Conservation (phyloP, 148 eudicot species). For the Chenopodium quinoa region DNA sequence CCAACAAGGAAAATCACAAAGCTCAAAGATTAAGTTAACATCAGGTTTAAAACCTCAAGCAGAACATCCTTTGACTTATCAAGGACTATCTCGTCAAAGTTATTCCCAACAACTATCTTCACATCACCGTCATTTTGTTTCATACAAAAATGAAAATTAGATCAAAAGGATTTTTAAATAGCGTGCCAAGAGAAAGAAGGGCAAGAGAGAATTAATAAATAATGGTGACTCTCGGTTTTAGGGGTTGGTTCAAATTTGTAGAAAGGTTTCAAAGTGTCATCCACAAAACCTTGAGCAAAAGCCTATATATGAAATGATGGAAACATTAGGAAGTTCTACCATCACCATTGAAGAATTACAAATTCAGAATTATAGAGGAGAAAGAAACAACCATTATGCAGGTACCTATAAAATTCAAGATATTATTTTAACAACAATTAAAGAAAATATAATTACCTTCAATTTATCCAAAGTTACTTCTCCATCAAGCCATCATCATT, state of each 20-base stretch:
- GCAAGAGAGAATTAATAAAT: not conserved
- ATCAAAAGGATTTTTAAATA: not conserved
- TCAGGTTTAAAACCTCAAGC: conserved; percentile 63
- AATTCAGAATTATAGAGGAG: not conserved
- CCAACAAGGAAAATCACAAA: not conserved
- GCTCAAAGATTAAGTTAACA: not conserved
- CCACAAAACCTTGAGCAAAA: conserved; percentile 66
- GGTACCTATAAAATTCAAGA: not conserved
- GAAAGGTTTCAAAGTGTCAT: conserved; percentile 81
- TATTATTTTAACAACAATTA: not conserved
- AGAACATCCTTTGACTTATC: conserved; percentile 95
- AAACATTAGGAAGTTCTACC: not conserved
- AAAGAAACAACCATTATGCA: not conserved
- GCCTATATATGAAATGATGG: conserved; percentile 36
- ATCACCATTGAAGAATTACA: not conserved
- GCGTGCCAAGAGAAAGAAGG: not conserved
- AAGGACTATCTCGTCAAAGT: conserved; percentile 85
- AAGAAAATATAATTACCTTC: conserved; percentile 43
- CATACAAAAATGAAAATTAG: conserved; percentile 12
- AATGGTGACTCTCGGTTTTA: conserved; percentile 51
- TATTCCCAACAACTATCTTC: conserved; percentile 84
- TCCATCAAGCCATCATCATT: conserved; percentile 63
- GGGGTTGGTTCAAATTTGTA: conserved; percentile 91
- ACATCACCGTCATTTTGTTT: conserved; percentile 82
- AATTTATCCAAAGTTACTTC: conserved; percentile 59